A percentile compares a stretch with the other conserved stretches of the same genome.
These are phyloP conservation scores for Blastomyces emzantsi DNA, from an alignment of 2,329 filamentous ascomycete species.

Conservation along the genomic window DNA sequence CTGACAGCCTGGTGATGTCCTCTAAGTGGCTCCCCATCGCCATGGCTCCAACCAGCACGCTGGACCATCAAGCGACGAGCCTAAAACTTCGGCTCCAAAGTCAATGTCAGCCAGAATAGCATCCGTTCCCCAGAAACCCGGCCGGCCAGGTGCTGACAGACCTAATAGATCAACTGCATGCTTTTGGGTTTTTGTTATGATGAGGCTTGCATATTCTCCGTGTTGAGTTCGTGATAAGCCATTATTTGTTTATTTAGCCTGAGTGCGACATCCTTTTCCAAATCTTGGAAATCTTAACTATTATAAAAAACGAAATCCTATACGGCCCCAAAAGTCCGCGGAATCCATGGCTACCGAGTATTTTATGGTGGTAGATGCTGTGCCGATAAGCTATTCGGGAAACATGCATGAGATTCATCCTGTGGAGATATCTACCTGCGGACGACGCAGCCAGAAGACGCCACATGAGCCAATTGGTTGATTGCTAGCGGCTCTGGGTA, in stretches of 20 bases:
- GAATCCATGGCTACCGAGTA: not conserved
- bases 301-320: not conserved
- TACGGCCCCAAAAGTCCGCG: not conserved
- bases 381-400: not conserved
- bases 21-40: not conserved
- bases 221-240: not conserved
- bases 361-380: not conserved
- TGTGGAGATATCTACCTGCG: not conserved
- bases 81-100: not conserved
- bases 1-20: not conserved
- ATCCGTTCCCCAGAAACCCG: not conserved
- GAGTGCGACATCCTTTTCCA: not conserved
- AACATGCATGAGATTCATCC: not conserved
- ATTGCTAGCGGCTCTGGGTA: not conserved
- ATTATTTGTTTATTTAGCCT: not conserved
- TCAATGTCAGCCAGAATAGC: not conserved
- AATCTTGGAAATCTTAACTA: not conserved
- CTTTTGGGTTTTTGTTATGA: not conserved
- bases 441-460: not conserved
- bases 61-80: not conserved
- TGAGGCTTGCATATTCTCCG: not conserved
- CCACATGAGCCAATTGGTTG: not conserved
- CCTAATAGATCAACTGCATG: not conserved
- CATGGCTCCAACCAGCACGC: not conserved
- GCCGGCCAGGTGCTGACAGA: not conserved